Percentiles rank a stretch among this genome's conserved stretches.
Evolutionary conservation across 202 grass and related monocot genomes (phyloP).

Genomic region (Thinopyrum obtusiflorum): DNA sequence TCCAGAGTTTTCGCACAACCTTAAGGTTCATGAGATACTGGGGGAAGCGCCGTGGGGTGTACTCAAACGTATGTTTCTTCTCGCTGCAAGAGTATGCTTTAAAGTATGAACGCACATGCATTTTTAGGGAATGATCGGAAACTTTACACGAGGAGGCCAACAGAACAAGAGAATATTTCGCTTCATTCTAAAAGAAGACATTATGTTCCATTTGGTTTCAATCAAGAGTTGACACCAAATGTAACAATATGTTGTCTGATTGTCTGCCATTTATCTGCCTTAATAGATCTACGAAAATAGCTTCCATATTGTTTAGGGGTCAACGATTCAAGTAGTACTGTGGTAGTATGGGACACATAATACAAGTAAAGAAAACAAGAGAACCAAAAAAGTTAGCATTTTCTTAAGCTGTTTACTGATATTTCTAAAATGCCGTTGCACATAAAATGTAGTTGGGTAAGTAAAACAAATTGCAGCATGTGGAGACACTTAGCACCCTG

Average conservation of each 20-base stretch:
- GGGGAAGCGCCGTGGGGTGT: slow-evolving; percentile 87
- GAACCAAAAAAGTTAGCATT: background rate
- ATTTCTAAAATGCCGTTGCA: background rate
- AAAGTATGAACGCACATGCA: background rate
- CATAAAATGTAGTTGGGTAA: background rate
- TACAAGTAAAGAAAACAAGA: background rate
- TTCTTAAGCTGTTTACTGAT: background rate
- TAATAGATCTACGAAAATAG: background rate
- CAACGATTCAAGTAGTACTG: background rate
- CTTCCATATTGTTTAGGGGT: background rate
- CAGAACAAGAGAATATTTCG: slow-evolving; percentile 1
- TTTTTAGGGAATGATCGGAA: background rate
- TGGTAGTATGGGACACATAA: background rate
- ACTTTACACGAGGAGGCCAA: background rate
- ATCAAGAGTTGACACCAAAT: background rate
- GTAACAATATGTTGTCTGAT: background rate
- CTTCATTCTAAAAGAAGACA: background rate
- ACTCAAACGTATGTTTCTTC: slow-evolving; percentile 78
- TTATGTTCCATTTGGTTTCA: background rate
- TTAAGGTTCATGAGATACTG: slow-evolving; percentile 93
- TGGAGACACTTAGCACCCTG: background rate
- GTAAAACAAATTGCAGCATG: background rate
- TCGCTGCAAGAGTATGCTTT: slow-evolving; percentile 7
- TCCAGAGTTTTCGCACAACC: slow-evolving; percentile 89
- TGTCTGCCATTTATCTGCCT: background rate